Evolutionary conservation across 2,329 filamentous ascomycete genomes (phyloP).

Genomic region (Arthrinium puccinioides): DNA sequence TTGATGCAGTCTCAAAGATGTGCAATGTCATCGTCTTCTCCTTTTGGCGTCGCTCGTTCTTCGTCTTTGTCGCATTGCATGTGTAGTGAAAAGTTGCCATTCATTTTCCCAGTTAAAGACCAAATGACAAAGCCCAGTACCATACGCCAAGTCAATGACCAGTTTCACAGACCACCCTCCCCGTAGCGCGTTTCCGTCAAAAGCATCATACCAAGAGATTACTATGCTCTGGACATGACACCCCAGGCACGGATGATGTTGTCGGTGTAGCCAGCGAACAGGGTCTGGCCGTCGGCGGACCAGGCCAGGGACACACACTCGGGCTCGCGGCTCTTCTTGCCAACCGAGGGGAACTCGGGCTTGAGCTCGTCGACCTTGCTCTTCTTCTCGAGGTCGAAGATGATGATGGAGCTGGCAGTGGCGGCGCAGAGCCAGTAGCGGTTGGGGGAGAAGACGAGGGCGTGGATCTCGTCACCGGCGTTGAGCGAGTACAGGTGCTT

Average conservation of each 20-base stretch:
- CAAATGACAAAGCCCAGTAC: conserved; percentile 9
- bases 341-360: conserved; percentile 90
- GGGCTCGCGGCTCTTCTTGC: conserved; percentile 98
- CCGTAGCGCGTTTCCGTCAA: background rate
- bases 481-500: conserved; percentile 99
- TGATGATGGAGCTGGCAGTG: conserved; percentile 96
- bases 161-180: conserved; percentile 1
- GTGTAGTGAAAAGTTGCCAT: conserved; percentile 4
- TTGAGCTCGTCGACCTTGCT: conserved; percentile 99
- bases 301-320: conserved; percentile 97
- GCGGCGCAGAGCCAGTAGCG: conserved; percentile 99
- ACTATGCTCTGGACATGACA: conserved; percentile 87
- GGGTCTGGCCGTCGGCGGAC: conserved; percentile 96
- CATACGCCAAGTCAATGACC: conserved; percentile 9
- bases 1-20: too few relatives aligned
- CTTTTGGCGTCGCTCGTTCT: too few relatives aligned
- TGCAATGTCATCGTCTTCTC: too few relatives aligned
- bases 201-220: conserved; percentile 1
- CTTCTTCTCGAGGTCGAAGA: conserved; percentile 99
- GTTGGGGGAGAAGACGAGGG: conserved; percentile 99
- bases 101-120: conserved; percentile 5
- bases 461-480: conserved; percentile 99
- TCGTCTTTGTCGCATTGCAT: conserved; percentile 5
- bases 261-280: conserved; percentile 99
- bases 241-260: conserved; percentile 98